Percentiles rank a stretch among this genome's conserved stretches.
phyloP scores from a whole-genome alignment of 1,284 basidiomycete genomes.

The Heterobasidion annosum region DNA sequence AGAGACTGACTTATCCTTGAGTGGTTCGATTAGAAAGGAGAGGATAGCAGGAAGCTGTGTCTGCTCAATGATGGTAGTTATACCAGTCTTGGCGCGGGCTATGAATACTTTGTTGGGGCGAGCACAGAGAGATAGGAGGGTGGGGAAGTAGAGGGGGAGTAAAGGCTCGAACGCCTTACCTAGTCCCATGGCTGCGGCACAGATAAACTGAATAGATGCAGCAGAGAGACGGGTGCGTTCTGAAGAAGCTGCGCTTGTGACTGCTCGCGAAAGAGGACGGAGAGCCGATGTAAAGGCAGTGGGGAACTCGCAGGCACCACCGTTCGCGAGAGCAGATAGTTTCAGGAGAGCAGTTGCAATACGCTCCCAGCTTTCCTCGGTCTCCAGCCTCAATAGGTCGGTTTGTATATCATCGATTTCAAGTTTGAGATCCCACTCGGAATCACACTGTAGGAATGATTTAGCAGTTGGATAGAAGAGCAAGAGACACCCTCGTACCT shows the following conservation, averaged over 20 bases:
- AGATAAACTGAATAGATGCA: slow-evolving; percentile 58
- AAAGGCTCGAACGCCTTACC: slow-evolving; percentile 61
- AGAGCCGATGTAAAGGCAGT: slow-evolving; percentile 45
- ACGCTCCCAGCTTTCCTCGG: slow-evolving; percentile 80
- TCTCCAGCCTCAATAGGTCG: slow-evolving; percentile 51
- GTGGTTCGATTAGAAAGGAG: slow-evolving; percentile 48
- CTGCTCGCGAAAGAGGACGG: slow-evolving; percentile 44
- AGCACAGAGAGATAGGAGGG: slow-evolving; percentile 58
- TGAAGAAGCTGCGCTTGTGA: slow-evolving; percentile 59
- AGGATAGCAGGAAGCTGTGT: slow-evolving; percentile 66
- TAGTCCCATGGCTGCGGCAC: slow-evolving; percentile 43
- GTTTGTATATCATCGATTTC: slow-evolving; percentile 34
- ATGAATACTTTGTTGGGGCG: slow-evolving; percentile 80
- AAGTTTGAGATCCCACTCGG: slow-evolving; percentile 22
- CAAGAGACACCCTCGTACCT: neutral
- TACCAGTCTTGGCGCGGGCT: slow-evolving; percentile 51
- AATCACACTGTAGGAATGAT: slow-evolving; percentile 20
- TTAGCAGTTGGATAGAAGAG: neutral
- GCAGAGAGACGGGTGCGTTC: slow-evolving; percentile 76
- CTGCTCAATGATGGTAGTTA: slow-evolving; percentile 54
- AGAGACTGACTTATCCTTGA: slow-evolving; percentile 63
- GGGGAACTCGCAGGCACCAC: slow-evolving; percentile 47
- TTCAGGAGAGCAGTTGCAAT: slow-evolving; percentile 48
- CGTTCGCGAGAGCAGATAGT: slow-evolving; percentile 47
- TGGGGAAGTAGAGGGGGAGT: slow-evolving; percentile 59